phyloP scores from a whole-genome alignment of 176 grass and related monocot species.

The Chloris gayana region DNA sequence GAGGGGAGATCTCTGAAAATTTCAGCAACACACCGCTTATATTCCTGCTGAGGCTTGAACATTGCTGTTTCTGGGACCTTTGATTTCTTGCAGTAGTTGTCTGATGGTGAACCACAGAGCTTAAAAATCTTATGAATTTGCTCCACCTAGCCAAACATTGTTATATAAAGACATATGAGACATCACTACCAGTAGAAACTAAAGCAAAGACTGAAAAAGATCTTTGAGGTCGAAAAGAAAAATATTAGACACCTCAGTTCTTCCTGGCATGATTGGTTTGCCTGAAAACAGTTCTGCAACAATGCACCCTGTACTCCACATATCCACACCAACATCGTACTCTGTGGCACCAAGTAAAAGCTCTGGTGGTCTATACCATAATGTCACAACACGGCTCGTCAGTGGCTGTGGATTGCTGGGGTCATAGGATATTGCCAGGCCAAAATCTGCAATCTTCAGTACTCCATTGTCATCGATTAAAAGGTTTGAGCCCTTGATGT shows the following conservation, averaged over 20 bases:
- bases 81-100: constrained; percentile 75
- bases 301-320: constrained; percentile 97
- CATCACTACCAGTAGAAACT: constrained; percentile 12
- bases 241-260: constrained; percentile 63
- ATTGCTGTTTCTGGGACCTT: constrained; percentile 81
- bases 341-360: constrained; percentile 81
- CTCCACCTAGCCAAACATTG: constrained; percentile 70
- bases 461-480: constrained; percentile 66
- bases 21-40: constrained; percentile 70
- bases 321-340: constrained; percentile 77
- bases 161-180: not conserved
- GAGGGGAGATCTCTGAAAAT: constrained; percentile 75
- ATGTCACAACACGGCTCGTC: constrained; percentile 87
- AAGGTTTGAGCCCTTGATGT: constrained; percentile 91
- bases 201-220: not conserved
- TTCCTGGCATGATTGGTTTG: constrained; percentile 90
- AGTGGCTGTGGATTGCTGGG: constrained; percentile 56
- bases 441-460: constrained; percentile 88
- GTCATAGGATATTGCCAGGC: constrained; percentile 76
- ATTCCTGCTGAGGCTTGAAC: constrained; percentile 83
- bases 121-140: constrained; percentile 99
- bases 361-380: constrained; percentile 92
- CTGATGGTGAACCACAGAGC: constrained; percentile 74
- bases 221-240: not conserved
- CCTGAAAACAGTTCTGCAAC: constrained; percentile 79